Conservation (phyloP, 352 stramenopile species). For the Ophiocytium majus region DNA sequence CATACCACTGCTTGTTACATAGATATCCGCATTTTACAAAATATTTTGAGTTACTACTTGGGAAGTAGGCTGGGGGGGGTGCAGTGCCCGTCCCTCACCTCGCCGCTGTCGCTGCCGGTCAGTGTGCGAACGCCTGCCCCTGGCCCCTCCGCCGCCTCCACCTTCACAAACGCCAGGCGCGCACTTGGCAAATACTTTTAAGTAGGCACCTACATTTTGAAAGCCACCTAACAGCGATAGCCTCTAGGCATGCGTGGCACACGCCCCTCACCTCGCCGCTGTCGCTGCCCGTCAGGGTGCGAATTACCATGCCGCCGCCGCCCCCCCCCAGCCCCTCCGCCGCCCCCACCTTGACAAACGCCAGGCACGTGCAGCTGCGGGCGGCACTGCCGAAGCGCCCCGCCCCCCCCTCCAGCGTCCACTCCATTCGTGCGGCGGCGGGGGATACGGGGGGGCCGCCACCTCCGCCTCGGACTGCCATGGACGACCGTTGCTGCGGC, state of each 20-base stretch:
- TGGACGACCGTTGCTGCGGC: too few relatives aligned
- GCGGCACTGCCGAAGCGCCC: slow-evolving; percentile 32
- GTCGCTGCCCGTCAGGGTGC: slow-evolving; percentile 26
- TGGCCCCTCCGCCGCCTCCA: neutral
- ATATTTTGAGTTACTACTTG: too few relatives aligned
- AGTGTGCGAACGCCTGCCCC: neutral
- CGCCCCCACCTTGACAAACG: slow-evolving; percentile 29
- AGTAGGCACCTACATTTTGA: too few relatives aligned
- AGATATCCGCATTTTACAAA: too few relatives aligned
- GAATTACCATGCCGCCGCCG: neutral
- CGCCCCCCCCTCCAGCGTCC: slow-evolving; percentile 31
- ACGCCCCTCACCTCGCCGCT: slow-evolving; percentile 31
- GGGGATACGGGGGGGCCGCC: too few relatives aligned
- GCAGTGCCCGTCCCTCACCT: slow-evolving; percentile 12
- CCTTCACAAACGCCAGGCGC: slow-evolving; percentile 37
- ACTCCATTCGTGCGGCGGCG: too few relatives aligned
- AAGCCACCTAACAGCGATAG: too few relatives aligned
- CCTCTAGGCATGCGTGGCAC: too few relatives aligned
- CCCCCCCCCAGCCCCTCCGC: neutral
- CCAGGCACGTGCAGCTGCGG: slow-evolving; percentile 29
- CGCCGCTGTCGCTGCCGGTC: slow-evolving; percentile 34
- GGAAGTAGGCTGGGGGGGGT: too few relatives aligned
- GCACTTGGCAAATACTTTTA: too few relatives aligned
- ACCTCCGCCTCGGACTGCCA: too few relatives aligned
- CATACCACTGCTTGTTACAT: too few relatives aligned